phyloP scores from a whole-genome alignment of 257 asterid species.

The Datura wrightii region DNA sequence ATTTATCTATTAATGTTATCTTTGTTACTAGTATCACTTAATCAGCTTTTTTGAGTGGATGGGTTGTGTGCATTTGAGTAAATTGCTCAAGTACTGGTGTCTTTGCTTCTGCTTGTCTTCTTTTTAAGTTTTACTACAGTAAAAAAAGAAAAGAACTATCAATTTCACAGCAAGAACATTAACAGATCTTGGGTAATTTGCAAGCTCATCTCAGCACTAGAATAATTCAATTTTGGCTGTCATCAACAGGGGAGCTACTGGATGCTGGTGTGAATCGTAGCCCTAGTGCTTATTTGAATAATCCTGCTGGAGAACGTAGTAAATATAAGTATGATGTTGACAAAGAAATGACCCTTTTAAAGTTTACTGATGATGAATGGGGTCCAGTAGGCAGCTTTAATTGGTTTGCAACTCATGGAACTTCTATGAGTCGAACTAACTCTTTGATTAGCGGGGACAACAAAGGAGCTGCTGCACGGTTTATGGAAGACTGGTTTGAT shows the following conservation, averaged over 20 bases:
- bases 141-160: not conserved
- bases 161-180: not conserved
- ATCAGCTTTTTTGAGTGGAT: slow-evolving; percentile 14
- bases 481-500: slow-evolving; percentile 99
- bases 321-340: slow-evolving; percentile 89
- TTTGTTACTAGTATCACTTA: not conserved
- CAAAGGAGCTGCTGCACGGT: slow-evolving; percentile 98
- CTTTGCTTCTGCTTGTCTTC: slow-evolving; percentile 11
- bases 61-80: not conserved
- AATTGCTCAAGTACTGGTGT: slow-evolving; percentile 20
- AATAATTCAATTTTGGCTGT: slow-evolving; percentile 38
- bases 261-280: slow-evolving; percentile 96
- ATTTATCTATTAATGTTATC: not conserved
- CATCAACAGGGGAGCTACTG: slow-evolving; percentile 79
- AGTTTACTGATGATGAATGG: slow-evolving; percentile 90
- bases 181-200: not conserved
- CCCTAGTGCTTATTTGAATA: slow-evolving; percentile 95
- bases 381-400: slow-evolving; percentile 99
- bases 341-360: slow-evolving; percentile 90
- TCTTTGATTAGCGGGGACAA: slow-evolving; percentile 96
- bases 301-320: slow-evolving; percentile 84
- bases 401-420: slow-evolving; percentile 99
- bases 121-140: not conserved
- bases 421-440: slow-evolving; percentile 98
- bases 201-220: slow-evolving; percentile 19